Percentiles rank a stretch among this genome's conserved stretches.
These are phyloP conservation scores for Ophioceras dolichostomum DNA, from an alignment of 2,329 filamentous ascomycete genomes.

Conservation along the genomic window DNA sequence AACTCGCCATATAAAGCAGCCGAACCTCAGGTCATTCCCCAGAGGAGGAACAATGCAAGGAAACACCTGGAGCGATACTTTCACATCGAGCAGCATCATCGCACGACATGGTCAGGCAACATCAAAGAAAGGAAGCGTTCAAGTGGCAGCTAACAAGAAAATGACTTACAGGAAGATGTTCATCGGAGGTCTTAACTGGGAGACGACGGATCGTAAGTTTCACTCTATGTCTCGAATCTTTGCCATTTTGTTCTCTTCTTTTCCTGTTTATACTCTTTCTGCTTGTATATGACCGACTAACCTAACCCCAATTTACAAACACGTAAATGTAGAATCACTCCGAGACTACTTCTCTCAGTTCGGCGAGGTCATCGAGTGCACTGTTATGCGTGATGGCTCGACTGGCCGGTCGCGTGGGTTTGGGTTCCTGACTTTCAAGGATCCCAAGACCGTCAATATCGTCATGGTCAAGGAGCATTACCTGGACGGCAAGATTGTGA, in stretches of 20 bases:
- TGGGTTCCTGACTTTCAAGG: slow-evolving; percentile 94
- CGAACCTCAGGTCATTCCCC: too few species aligned
- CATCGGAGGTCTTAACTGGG: slow-evolving; percentile 97
- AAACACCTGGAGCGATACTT: background rate
- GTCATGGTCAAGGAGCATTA: slow-evolving; percentile 99
- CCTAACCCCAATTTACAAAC: too few species aligned
- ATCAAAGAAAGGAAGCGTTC: background rate
- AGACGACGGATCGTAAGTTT: slow-evolving; percentile 95
- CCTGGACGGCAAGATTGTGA: slow-evolving; percentile 94
- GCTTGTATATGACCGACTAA: too few species aligned
- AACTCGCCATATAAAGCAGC: too few species aligned
- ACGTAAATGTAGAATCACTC: slow-evolving; percentile 64
- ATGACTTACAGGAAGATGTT: slow-evolving; percentile 81
- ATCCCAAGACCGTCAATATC: slow-evolving; percentile 94
- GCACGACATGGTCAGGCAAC: background rate
- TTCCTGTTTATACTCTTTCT: too few species aligned
- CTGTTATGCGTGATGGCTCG: slow-evolving; percentile 95
- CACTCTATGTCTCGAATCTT: too few species aligned
- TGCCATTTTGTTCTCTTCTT: too few species aligned
- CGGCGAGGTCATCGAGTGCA: slow-evolving; percentile 93
- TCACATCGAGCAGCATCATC: background rate
- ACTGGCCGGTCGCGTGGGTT: slow-evolving; percentile 92
- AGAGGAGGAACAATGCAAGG: too few species aligned
- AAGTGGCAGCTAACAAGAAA: slow-evolving; percentile 10
- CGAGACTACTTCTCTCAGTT: slow-evolving; percentile 97